Evolutionary conservation across 108 stramenopile species (phyloP).

Genomic region (Nitzschia palea): DNA sequence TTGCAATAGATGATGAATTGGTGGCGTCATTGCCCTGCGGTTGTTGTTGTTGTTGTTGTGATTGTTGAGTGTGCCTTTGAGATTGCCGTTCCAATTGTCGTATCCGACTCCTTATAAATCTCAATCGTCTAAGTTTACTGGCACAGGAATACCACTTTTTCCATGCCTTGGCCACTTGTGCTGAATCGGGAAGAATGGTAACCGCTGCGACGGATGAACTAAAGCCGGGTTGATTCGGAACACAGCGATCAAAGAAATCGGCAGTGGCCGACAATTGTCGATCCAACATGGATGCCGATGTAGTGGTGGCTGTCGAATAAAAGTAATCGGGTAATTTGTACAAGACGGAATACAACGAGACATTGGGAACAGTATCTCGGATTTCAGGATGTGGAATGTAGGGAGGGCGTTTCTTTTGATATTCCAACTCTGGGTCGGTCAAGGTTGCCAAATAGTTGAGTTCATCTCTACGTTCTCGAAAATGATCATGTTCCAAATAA

Average conservation of each 20-base stretch:
- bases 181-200: slow-evolving; percentile 71
- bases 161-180: slow-evolving; percentile 70
- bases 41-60: not conserved
- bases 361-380: slow-evolving; percentile 76
- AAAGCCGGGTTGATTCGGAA: slow-evolving; percentile 86
- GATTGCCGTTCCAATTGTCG: not conserved
- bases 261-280: slow-evolving; percentile 65
- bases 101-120: slow-evolving; percentile 53
- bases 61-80: slow-evolving; percentile 17
- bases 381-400: slow-evolving; percentile 85
- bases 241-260: slow-evolving; percentile 79
- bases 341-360: slow-evolving; percentile 76
- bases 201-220: slow-evolving; percentile 80
- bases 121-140: slow-evolving; percentile 62
- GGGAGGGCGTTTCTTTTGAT: slow-evolving; percentile 28
- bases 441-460: slow-evolving; percentile 10
- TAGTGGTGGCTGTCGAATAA: slow-evolving; percentile 24
- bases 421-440: slow-evolving; percentile 7
- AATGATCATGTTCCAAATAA: slow-evolving; percentile 77
- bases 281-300: slow-evolving; percentile 45
- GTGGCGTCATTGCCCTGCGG: not conserved
- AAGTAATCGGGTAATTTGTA: slow-evolving; percentile 28
- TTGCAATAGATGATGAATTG: too few species aligned
- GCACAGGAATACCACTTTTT: slow-evolving; percentile 79
- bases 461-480: slow-evolving; percentile 60